These are phyloP conservation scores for Trypanosoma congolense DNA, from an alignment of 208 protist species.

Conservation along the genomic window DNA sequence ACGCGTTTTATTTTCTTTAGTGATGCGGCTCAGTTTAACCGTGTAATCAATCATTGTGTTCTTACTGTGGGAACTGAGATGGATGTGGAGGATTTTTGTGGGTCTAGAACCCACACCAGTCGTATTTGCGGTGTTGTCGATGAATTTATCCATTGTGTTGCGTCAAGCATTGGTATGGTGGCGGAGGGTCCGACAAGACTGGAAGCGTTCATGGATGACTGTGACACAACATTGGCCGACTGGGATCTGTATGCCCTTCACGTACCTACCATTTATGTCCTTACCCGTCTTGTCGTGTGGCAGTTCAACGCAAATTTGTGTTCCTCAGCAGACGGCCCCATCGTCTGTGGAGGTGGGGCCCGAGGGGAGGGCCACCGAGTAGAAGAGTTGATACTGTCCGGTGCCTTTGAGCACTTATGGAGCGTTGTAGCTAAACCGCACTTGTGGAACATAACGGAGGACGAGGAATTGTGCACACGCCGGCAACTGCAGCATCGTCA, in stretches of 20 bases:
- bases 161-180: constrained; percentile 31
- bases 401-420: constrained; percentile 80
- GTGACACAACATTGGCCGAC: constrained; percentile 52
- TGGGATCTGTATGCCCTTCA: constrained; percentile 84
- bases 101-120: constrained; percentile 26
- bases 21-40: constrained; percentile 18
- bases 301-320: constrained; percentile 39
- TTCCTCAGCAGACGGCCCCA: neutral
- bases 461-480: constrained; percentile 68
- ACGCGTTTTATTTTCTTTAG: constrained; percentile 28
- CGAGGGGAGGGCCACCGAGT: constrained; percentile 21
- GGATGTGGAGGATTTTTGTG: constrained; percentile 57
- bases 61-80: constrained; percentile 55
- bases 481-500: constrained; percentile 78
- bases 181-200: constrained; percentile 1
- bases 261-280: constrained; percentile 70
- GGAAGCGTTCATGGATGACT: constrained; percentile 58
- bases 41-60: constrained; percentile 51
- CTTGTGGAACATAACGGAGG: constrained; percentile 75
- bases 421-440: constrained; percentile 65
- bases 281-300: constrained; percentile 66
- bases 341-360: neutral
- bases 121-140: constrained; percentile 57
- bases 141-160: constrained; percentile 57
- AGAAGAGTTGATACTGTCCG: constrained; percentile 44